Conservation (phyloP, 1,139 yeast species). For the Debaryomycetaceae sp. region DNA sequence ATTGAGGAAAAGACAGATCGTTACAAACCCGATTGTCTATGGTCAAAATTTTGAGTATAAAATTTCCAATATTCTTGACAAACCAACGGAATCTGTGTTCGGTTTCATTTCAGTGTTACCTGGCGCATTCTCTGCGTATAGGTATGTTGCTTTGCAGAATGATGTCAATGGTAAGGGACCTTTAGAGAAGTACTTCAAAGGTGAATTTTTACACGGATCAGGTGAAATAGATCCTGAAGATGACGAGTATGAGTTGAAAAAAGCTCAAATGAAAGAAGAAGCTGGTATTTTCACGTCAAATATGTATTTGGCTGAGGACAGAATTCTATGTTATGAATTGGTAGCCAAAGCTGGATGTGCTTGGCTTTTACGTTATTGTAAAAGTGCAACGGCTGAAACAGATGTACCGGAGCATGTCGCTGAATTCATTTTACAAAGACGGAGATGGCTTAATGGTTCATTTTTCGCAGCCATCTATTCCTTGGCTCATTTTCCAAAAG, state of each 20-base stretch:
- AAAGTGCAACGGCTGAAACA: slow-evolving; percentile 46
- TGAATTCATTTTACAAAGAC: slow-evolving; percentile 45
- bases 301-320: slow-evolving; percentile 51
- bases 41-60: slow-evolving; percentile 65
- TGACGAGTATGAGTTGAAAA: slow-evolving; percentile 42
- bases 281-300: slow-evolving; percentile 50
- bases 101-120: slow-evolving; percentile 94
- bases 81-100: slow-evolving; percentile 88
- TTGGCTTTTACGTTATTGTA: slow-evolving; percentile 47
- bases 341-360: slow-evolving; percentile 44
- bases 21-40: slow-evolving; percentile 45
- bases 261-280: slow-evolving; percentile 38
- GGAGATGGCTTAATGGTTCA: slow-evolving; percentile 52
- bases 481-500: slow-evolving; percentile 41
- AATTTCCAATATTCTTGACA: slow-evolving; percentile 91
- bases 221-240: slow-evolving; percentile 46
- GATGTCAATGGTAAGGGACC: slow-evolving; percentile 80
- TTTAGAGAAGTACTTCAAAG: slow-evolving; percentile 46
- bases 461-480: slow-evolving; percentile 49
- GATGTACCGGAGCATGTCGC: slow-evolving; percentile 49
- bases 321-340: slow-evolving; percentile 47
- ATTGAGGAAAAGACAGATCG: slow-evolving; percentile 36
- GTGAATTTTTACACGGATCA: slow-evolving; percentile 45
- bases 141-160: slow-evolving; percentile 82
- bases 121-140: slow-evolving; percentile 92